Evolutionary conservation across 345 rosid genomes (phyloP).

Genomic region (Aurinia saxatilis): DNA sequence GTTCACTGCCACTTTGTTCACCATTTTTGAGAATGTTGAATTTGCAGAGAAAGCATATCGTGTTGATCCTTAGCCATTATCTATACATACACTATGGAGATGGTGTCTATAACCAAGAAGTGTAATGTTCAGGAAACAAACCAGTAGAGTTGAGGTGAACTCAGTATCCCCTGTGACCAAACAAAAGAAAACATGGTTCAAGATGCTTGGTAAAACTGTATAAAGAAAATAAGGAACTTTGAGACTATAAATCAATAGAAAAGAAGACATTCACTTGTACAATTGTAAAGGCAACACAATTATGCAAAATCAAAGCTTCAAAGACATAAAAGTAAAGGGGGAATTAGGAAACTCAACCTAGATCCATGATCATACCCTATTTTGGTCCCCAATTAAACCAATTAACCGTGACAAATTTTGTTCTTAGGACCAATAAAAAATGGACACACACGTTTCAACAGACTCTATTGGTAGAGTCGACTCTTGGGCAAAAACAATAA

Average conservation of each 20-base stretch:
- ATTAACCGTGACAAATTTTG: no score
- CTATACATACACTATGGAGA: conserved; percentile 57
- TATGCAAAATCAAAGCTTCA: conserved; percentile 26
- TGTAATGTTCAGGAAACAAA: conserved; percentile 9
- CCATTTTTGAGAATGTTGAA: conserved; percentile 52
- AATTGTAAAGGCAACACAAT: neutral
- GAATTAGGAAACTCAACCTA: conserved; percentile 30
- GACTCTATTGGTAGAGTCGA: no score
- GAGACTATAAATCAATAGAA: neutral
- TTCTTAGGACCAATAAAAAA: no score
- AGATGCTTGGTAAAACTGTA: conserved; percentile 31
- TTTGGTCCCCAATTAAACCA: no score
- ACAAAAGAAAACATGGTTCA: conserved; percentile 78
- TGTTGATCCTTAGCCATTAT: conserved; percentile 64
- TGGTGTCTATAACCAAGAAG: conserved; percentile 48
- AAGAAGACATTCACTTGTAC: neutral
- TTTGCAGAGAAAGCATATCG: conserved; percentile 74
- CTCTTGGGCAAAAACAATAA: no score
- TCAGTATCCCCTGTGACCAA: conserved; percentile 59
- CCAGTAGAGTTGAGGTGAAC: conserved; percentile 80
- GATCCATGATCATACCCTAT: conserved; percentile 38
- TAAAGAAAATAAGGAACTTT: neutral
- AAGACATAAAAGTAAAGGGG: neutral
- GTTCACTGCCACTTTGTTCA: conserved; percentile 32
- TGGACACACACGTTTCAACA: no score